Base-by-base conservation (phyloP, 352 stramenopile genomes). In the Phytopythium montanum region DNA sequence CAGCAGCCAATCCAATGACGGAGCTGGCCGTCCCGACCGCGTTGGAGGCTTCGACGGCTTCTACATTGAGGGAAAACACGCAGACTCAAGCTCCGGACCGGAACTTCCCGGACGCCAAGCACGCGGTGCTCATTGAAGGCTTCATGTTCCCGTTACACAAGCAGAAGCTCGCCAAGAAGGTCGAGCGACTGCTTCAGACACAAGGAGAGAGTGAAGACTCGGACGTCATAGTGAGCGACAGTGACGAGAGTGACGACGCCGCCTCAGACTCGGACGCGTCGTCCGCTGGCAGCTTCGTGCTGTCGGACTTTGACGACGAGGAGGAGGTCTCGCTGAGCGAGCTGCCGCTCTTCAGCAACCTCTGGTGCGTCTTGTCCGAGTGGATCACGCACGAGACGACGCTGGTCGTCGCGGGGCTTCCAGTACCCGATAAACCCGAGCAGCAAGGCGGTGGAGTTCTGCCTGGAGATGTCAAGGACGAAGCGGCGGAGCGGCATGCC, bases 71-170 rank as follows among this genome's bases (percentile, higher is more conserved):
- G 48, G 79, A 90, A 50, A 87, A 86, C 54, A 50, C 38, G 14
- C 39, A 60, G 5, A 69, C 69, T 14, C 64, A 61, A 16, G 62
- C 67, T 2, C 79, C 80, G 0, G 67, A 76, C 10, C 56, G 67
- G 23, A 68, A 75, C 25, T 95, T 93, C 41, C 81, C 81, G 0
- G 75, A 74, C 3, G 60, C 65, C 6, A 54, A 76, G 25, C 79
- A 95, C 26, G 80, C 83, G 2, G 75, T 87, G 48, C 67, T 89
- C 21, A 93, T 95, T 36, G 86, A 95, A 59, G 86, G 86, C 44
- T 93, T 91, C 56, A 72, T 93, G 48, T 95, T 95, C 53, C 86
- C 86, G 31, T 71, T 76, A 42, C 86, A 95, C 70, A 95, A 95
- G 62, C 59, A 80, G 26, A 77, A 76, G 57, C 44, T 90, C 23